Percentiles rank a stretch among this genome's conserved stretches.
These are phyloP conservation scores for Coniochaeta ligniaria DNA, from an alignment of 2,329 filamentous ascomycete genomes.

Conservation along the genomic window DNA sequence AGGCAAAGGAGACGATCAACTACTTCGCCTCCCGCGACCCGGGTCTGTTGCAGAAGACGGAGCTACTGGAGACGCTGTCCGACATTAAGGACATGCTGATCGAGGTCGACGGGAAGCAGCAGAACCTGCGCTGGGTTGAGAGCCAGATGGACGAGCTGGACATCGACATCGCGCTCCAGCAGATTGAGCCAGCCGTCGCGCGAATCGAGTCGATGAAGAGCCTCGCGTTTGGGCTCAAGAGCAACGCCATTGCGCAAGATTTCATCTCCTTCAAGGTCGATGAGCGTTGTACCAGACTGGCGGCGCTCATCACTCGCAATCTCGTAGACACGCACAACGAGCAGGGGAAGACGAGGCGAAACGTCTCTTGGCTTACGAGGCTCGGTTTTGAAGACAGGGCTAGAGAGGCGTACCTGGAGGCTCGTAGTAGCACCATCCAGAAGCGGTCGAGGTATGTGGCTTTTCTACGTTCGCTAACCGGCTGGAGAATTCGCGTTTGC, in stretches of 20 bases:
- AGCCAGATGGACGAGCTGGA: conserved; percentile 92
- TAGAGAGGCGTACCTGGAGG: conserved; percentile 76
- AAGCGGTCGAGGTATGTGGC: conserved; percentile 66
- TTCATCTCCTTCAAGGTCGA: conserved; percentile 90
- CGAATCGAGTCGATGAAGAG: conserved; percentile 79
- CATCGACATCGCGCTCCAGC: conserved; percentile 88
- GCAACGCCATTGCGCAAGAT: conserved; percentile 80
- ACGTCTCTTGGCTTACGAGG: conserved; percentile 76
- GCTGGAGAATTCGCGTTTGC: background rate
- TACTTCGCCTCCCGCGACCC: conserved; percentile 77
- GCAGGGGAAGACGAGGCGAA: conserved; percentile 67
- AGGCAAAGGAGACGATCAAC: conserved; percentile 76
- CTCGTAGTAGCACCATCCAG: conserved; percentile 70
- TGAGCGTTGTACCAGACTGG: conserved; percentile 72
- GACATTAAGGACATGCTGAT: conserved; percentile 83
- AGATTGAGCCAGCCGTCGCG: conserved; percentile 76
- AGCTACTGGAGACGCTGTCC: conserved; percentile 71
- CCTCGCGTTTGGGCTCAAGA: conserved; percentile 72
- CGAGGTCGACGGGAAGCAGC: conserved; percentile 92
- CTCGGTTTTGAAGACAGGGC: conserved; percentile 88
- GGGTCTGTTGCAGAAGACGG: conserved; percentile 68
- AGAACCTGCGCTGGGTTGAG: conserved; percentile 94
- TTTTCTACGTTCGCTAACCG: too few species aligned
- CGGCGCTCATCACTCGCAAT: conserved; percentile 67
- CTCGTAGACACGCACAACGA: conserved; percentile 73